Evolutionary conservation across 768 basidiomycete species (phyloP).

Genomic region (Hortiboletus campestris): DNA sequence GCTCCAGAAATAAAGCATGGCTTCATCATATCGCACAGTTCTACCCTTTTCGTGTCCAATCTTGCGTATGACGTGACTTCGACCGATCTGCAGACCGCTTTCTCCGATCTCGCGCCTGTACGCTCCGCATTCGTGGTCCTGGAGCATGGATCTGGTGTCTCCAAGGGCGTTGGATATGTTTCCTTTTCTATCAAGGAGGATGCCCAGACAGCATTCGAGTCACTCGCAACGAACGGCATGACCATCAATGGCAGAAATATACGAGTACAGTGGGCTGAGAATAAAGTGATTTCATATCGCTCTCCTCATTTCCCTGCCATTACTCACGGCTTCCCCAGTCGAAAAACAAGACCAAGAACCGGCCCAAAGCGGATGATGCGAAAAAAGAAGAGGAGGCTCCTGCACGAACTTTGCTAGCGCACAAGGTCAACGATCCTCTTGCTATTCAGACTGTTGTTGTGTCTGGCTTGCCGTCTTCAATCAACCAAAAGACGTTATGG

Average conservation of each 20-base stretch:
- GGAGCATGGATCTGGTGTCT: constrained; percentile 67
- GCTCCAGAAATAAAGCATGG: not conserved
- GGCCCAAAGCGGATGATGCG: constrained; percentile 27
- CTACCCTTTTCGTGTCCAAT: constrained; percentile 92
- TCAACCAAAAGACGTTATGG: constrained; percentile 71
- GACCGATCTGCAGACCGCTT: constrained; percentile 85
- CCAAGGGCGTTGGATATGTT: constrained; percentile 96
- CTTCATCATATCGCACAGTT: constrained; percentile 37
- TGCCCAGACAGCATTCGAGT: constrained; percentile 70
- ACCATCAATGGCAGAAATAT: constrained; percentile 65
- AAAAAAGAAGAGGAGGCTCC: constrained; percentile 43
- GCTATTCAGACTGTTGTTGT: constrained; percentile 81
- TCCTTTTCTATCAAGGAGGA: constrained; percentile 89
- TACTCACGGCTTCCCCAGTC: constrained; percentile 31
- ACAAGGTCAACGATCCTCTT: constrained; percentile 60
- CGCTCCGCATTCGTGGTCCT: constrained; percentile 91
- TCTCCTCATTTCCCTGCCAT: not conserved
- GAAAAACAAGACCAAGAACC: constrained; percentile 38
- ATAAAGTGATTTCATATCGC: constrained; percentile 50
- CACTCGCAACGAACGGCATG: constrained; percentile 64
- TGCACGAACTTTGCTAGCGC: constrained; percentile 32
- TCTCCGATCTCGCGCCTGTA: constrained; percentile 94
- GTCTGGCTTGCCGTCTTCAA: constrained; percentile 62
- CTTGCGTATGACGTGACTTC: constrained; percentile 89
- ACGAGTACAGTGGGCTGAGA: constrained; percentile 77